A percentile compares a stretch with the other conserved stretches of the same genome.
phyloP scores from a whole-genome alignment of 176 grass and related monocot species.

The Panicum miliaceum region DNA sequence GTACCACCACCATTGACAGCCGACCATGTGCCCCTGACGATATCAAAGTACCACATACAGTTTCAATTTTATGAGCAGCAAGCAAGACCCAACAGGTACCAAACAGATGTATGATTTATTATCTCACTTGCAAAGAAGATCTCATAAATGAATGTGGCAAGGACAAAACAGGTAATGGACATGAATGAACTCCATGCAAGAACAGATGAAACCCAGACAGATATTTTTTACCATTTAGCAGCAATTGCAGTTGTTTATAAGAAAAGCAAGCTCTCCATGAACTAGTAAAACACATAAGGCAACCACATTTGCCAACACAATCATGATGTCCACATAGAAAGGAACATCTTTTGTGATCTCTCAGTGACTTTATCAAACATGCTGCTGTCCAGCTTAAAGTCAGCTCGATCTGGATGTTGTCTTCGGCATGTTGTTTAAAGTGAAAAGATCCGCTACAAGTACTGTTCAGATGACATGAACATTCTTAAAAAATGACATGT shows the following conservation, averaged over 20 bases:
- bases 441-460: not conserved
- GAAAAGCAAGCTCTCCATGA: constrained; percentile 20
- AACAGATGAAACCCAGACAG: constrained; percentile 9
- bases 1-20: constrained; percentile 18
- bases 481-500: constrained; percentile 1
- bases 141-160: constrained; percentile 15
- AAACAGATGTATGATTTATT: not conserved
- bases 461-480: constrained; percentile 28
- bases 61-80: constrained; percentile 19
- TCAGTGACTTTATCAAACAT: constrained; percentile 24
- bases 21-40: constrained; percentile 39
- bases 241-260: constrained; percentile 21
- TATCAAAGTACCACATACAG: not conserved
- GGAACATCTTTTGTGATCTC: constrained; percentile 12
- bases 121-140: constrained; percentile 25
- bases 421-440: constrained; percentile 7
- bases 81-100: constrained; percentile 28
- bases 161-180: not conserved
- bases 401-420: not conserved
- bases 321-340: constrained; percentile 43
- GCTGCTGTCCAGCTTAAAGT: constrained; percentile 20
- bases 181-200: constrained; percentile 31
- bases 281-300: constrained; percentile 8
- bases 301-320: constrained; percentile 40
- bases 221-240: not conserved